Percentiles rank a stretch among this genome's conserved stretches.
phyloP scores from a whole-genome alignment of 768 basidiomycete species.

The Fomitopsis serialis region DNA sequence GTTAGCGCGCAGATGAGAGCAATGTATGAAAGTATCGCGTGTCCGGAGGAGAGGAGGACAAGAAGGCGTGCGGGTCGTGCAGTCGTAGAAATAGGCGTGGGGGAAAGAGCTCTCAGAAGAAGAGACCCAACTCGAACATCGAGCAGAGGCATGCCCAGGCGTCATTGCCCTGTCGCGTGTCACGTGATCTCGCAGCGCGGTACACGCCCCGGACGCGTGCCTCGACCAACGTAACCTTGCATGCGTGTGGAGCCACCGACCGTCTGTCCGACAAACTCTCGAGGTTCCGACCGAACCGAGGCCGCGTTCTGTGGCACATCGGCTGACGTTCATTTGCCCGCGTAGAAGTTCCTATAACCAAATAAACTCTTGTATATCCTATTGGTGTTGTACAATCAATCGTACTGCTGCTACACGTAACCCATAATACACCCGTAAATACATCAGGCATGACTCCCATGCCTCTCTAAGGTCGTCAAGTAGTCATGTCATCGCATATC shows the following conservation, averaged over 20 bases:
- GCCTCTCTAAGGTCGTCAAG: slow-evolving; percentile 1
- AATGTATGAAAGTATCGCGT: background rate
- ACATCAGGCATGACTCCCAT: background rate
- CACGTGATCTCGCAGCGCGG: background rate
- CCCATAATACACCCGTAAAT: slow-evolving; percentile 5
- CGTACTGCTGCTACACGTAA: slow-evolving; percentile 5
- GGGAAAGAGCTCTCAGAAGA: background rate
- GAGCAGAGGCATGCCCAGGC: background rate
- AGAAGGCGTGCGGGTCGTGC: slow-evolving; percentile 1
- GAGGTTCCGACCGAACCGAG: background rate
- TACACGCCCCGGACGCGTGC: background rate
- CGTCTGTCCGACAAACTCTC: background rate
- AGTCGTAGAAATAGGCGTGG: background rate
- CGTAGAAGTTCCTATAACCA: background rate
- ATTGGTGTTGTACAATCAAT: slow-evolving; percentile 4
- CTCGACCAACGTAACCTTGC: background rate
- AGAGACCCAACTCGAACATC: background rate
- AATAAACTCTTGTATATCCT: background rate
- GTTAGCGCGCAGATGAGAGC: background rate
- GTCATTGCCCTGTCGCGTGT: background rate
- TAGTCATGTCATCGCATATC: slow-evolving; percentile 18
- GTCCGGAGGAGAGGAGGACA: background rate
- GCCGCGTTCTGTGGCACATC: background rate
- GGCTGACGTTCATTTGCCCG: background rate
- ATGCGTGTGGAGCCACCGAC: background rate